These are phyloP conservation scores for Leishmania tarentolae DNA, from an alignment of 208 protist species.

Conservation along the genomic window DNA sequence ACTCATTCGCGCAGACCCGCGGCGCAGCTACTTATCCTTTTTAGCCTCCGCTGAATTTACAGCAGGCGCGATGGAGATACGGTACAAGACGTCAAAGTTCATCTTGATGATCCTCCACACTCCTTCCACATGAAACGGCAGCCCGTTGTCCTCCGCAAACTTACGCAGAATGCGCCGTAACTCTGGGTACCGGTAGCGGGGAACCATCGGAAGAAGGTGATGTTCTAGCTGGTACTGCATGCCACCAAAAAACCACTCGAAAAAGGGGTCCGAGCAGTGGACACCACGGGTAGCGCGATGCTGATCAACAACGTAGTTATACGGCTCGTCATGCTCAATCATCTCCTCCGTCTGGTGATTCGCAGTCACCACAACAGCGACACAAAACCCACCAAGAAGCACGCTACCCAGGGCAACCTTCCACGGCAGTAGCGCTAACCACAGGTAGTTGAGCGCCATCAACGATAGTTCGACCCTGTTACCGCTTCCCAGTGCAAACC, in stretches of 20 bases:
- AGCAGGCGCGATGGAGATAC: constrained; percentile 29
- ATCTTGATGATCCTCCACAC: constrained; percentile 62
- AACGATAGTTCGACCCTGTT: constrained; percentile 63
- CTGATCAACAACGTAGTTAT: constrained; percentile 83
- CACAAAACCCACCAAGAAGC: constrained; percentile 68
- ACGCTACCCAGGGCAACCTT: constrained; percentile 70
- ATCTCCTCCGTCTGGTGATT: constrained; percentile 88
- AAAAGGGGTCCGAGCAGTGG: constrained; percentile 69
- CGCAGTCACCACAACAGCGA: constrained; percentile 74
- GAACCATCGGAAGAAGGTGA: constrained; percentile 73
- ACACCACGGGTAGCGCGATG: constrained; percentile 76
- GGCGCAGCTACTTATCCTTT: not conserved
- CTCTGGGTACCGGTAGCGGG: constrained; percentile 75
- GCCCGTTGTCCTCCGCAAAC: constrained; percentile 74
- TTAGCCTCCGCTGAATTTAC: constrained; percentile 18
- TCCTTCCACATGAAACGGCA: constrained; percentile 73
- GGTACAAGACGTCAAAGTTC: constrained; percentile 72
- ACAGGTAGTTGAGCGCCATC: constrained; percentile 73
- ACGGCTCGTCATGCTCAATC: constrained; percentile 66
- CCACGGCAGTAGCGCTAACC: constrained; percentile 64
- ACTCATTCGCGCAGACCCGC: not conserved
- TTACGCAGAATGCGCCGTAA: constrained; percentile 62
- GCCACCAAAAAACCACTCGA: constrained; percentile 83
- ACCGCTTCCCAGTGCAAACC: constrained; percentile 54
- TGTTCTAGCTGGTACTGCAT: constrained; percentile 91